These are phyloP conservation scores for Thozetella sp. DNA, from an alignment of 495 filamentous ascomycete genomes.

Conservation along the genomic window DNA sequence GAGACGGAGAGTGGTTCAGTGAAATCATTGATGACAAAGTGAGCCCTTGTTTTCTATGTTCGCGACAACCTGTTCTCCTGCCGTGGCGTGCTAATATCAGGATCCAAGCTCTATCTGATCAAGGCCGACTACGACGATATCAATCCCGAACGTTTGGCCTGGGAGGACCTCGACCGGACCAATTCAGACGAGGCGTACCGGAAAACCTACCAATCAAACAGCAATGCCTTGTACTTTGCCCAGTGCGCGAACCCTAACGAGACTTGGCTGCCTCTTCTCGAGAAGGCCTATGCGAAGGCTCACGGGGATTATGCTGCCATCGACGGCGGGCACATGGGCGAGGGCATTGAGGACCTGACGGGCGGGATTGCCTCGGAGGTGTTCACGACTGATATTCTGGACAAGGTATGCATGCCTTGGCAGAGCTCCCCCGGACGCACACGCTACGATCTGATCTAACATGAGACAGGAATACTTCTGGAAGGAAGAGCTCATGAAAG, in stretches of 20 bases:
- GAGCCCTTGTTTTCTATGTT: neutral
- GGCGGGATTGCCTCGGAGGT: constrained; percentile 87
- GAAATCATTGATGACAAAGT: constrained; percentile 78
- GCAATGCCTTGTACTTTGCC: constrained; percentile 81
- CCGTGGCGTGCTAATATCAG: neutral
- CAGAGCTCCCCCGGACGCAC: neutral
- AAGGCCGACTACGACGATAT: constrained; percentile 82
- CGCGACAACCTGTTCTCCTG: neutral
- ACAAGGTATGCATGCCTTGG: constrained; percentile 46
- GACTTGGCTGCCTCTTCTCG: constrained; percentile 91
- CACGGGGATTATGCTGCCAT: constrained; percentile 87
- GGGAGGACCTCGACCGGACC: constrained; percentile 70
- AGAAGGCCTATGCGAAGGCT: constrained; percentile 96
- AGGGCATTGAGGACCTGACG: constrained; percentile 91
- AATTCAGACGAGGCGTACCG: constrained; percentile 81
- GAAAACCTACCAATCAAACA: constrained; percentile 70
- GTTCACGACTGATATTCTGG: constrained; percentile 79
- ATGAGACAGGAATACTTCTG: constrained; percentile 72
- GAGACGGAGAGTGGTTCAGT: constrained; percentile 92
- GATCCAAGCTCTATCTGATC: constrained; percentile 64
- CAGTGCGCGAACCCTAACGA: constrained; percentile 85
- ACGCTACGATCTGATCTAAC: neutral
- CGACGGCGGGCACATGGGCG: constrained; percentile 83
- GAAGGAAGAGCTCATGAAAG: constrained; percentile 81
- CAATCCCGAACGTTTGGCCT: constrained; percentile 64